These are phyloP conservation scores for Coprinopsis strossmayeri DNA, from an alignment of 768 basidiomycete genomes.

Conservation along the genomic window DNA sequence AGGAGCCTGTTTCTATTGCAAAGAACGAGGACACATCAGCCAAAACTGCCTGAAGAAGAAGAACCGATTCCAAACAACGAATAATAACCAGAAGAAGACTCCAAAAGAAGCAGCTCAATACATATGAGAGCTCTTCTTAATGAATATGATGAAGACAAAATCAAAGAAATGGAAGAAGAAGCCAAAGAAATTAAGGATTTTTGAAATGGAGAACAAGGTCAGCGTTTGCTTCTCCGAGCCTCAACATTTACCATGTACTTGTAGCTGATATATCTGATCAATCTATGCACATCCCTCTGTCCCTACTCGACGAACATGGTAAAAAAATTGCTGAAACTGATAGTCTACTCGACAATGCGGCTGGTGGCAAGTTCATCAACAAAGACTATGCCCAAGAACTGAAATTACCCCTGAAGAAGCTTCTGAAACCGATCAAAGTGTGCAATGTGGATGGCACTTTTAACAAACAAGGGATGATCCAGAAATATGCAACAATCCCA, in stretches of 20 bases:
- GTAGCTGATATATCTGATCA: neutral
- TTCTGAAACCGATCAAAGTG: conserved; percentile 9
- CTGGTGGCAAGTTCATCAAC: conserved; percentile 9
- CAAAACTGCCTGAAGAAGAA: neutral
- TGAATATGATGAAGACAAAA: neutral
- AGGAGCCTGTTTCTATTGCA: neutral
- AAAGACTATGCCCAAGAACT: neutral
- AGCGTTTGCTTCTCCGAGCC: neutral
- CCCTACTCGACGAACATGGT: neutral
- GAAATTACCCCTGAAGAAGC: neutral
- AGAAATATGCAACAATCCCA: neutral
- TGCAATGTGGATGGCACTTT: conserved; percentile 12
- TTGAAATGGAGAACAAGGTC: neutral
- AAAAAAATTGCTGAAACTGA: neutral
- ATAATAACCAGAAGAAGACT: neutral
- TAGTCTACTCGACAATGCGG: conserved; percentile 12
- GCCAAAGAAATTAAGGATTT: neutral
- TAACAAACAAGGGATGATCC: conserved; percentile 1
- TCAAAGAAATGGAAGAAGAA: neutral
- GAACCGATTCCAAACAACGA: neutral
- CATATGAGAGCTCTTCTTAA: neutral
- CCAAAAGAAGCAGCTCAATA: neutral
- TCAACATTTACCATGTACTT: neutral
- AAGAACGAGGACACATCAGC: neutral
- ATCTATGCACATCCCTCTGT: neutral